Conservation (phyloP, 345 rosid species). For the Boechera retrofracta region DNA sequence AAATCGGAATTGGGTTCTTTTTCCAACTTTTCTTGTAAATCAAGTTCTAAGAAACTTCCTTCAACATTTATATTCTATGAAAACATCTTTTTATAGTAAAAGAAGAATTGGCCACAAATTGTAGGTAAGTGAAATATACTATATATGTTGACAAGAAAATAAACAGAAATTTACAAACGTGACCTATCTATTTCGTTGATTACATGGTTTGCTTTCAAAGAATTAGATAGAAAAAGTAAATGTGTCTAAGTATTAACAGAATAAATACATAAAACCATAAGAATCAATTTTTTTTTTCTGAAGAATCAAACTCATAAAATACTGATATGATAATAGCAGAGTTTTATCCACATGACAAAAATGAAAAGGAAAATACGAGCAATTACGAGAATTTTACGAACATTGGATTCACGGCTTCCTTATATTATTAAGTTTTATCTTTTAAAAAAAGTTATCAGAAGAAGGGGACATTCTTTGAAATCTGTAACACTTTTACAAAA, state of each 20-base stretch:
- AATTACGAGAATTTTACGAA: too few relatives aligned
- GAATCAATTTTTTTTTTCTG: too few relatives aligned
- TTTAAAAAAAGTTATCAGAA: too few relatives aligned
- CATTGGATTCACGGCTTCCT: too few relatives aligned
- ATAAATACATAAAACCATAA: background rate
- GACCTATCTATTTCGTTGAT: constrained; percentile 20
- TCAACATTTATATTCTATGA: constrained; percentile 17
- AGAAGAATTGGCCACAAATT: constrained; percentile 23
- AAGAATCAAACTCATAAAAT: too few relatives aligned
- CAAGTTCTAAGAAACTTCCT: constrained; percentile 32
- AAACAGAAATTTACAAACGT: background rate
- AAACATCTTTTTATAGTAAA: constrained; percentile 21
- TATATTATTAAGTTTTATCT: too few relatives aligned
- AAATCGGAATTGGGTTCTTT: constrained; percentile 38
- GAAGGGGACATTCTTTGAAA: background rate
- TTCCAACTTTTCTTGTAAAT: background rate
- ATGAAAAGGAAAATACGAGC: too few relatives aligned
- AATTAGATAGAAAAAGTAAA: background rate
- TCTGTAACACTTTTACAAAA: background rate
- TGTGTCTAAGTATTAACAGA: background rate
- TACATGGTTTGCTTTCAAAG: constrained; percentile 21
- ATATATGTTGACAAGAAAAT: constrained; percentile 2
- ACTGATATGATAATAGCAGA: too few relatives aligned
- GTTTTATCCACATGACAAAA: too few relatives aligned
- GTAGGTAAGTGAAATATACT: constrained; percentile 23